A percentile compares a stretch with the other conserved stretches of the same genome.
phyloP scores from a whole-genome alignment of 108 stramenopile genomes.

The Stephanodiscus triporus region DNA sequence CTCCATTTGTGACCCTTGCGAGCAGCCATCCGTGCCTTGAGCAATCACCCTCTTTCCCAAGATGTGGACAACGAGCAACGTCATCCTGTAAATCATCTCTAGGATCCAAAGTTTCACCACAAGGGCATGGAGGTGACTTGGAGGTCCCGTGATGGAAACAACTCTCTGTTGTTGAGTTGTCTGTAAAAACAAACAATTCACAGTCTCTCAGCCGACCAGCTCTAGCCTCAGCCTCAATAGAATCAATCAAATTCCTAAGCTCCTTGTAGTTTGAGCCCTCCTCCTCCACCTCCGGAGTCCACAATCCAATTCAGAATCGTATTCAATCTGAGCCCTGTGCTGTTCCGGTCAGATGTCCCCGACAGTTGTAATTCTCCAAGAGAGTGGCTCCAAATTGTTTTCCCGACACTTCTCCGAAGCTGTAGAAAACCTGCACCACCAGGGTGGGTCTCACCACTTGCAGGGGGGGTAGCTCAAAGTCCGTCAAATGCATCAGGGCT shows the following conservation, averaged over 20 bases:
- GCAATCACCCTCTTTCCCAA: conserved; percentile 38
- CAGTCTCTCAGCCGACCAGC: conserved; percentile 10
- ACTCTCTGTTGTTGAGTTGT: conserved; percentile 1
- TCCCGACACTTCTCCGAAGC: conserved; percentile 58
- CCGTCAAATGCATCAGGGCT: conserved; percentile 15
- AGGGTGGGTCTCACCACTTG: conserved; percentile 5
- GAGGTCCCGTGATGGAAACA: conserved; percentile 16
- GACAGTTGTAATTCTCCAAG: not conserved
- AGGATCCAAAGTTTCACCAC: not conserved
- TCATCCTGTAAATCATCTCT: conserved; percentile 14
- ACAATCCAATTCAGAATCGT: not conserved
- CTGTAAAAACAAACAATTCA: conserved; percentile 23
- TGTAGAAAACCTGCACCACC: conserved; percentile 13
- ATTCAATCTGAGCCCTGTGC: not conserved
- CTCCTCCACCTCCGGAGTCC: conserved; percentile 6
- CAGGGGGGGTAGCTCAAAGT: conserved; percentile 13
- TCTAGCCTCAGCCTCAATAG: conserved; percentile 5
- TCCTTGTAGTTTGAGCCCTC: conserved; percentile 20
- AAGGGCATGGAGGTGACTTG: not conserved
- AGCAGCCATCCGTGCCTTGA: no score
- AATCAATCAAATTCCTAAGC: conserved; percentile 28
- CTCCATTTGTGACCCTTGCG: no score
- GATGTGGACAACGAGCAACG: conserved; percentile 10
- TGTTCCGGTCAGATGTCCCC: not conserved
- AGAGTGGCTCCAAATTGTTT: conserved; percentile 36